phyloP scores from a whole-genome alignment of 352 stramenopile genomes.

The Pythium graminicola region DNA sequence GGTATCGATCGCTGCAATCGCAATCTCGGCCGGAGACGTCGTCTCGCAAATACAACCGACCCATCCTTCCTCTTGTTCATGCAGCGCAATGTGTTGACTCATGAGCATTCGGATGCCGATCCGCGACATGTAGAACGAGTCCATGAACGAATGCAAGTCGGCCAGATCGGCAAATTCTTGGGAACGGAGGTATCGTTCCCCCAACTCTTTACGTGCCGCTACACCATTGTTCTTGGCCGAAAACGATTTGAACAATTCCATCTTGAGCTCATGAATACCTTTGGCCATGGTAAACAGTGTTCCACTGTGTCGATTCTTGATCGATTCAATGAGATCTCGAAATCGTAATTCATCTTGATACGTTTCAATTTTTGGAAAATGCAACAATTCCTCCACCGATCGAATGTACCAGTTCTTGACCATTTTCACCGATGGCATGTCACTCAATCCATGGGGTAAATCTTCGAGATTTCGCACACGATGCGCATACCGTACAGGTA shows the following conservation, averaged over 20 bases:
- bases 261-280: slow-evolving; percentile 96
- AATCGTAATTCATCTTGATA: slow-evolving; percentile 90
- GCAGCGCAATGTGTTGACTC: slow-evolving; percentile 97
- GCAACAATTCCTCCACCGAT: slow-evolving; percentile 93
- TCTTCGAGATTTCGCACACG: slow-evolving; percentile 94
- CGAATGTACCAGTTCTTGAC: slow-evolving; percentile 97
- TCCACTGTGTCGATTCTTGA: slow-evolving; percentile 96
- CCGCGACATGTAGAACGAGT: slow-evolving; percentile 98
- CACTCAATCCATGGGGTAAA: slow-evolving; percentile 91
- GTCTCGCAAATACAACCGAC: slow-evolving; percentile 94
- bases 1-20: slow-evolving; percentile 96
- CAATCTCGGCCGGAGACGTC: slow-evolving; percentile 95
- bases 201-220: slow-evolving; percentile 40
- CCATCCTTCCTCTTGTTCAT: slow-evolving; percentile 85
- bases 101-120: slow-evolving; percentile 99
- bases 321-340: slow-evolving; percentile 91
- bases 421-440: slow-evolving; percentile 91
- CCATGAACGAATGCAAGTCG: slow-evolving; percentile 96
- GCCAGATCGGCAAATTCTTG: slow-evolving; percentile 87
- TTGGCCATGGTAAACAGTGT: slow-evolving; percentile 99
- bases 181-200: slow-evolving; percentile 62
- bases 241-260: slow-evolving; percentile 76
- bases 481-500: slow-evolving; percentile 97
- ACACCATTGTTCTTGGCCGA: slow-evolving; percentile 32
- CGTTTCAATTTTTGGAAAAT: slow-evolving; percentile 78